Base-by-base conservation (phyloP, 2,329 filamentous ascomycete genomes). In the Scedosporium apiospermum region DNA sequence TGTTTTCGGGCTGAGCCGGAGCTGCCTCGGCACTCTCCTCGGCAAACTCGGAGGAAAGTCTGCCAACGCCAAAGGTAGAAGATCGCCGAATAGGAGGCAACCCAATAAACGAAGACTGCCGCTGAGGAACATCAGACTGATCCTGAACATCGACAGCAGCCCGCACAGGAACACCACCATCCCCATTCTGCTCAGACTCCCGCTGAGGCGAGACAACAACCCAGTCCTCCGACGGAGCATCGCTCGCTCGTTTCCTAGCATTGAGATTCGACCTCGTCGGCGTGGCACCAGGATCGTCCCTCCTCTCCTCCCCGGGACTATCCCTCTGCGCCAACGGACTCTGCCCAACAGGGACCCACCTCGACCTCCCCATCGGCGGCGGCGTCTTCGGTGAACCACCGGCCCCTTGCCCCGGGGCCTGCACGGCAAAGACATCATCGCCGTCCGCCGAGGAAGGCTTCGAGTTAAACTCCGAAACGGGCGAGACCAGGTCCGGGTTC, bases 21-120 rank as follows among this genome's bases (percentile, higher is more conserved):
- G 18, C 81, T 66, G 18, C n/a, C 10, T 44, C 18, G 34, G n/a
- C 16, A 30, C 21, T 9, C 6, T 23, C 18, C 16, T 34, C 26
- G 12, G 5, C n/a, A 23, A 21, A 12, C 14, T 58, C 27, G 3
- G 44, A 6, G 27, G 58, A n/a, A 34, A 49, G 23, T 60, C 23
- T 34, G 27, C 23, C 26, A 51, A 44, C 38, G 1, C 80, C 80
- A 70, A 87, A 83, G 3, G 81, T 82, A 16, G 84, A 86, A 14
- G 77, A 79, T 38, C 82, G 77, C 57, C 82, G 78, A 63, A 87
- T 85, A 1, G 82, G 82, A 3, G 85, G 84, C 44, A 88, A 71
- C 1, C 82, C 82, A 23, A 80, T 73, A 65, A 87, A 87, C 1
- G 82, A 84, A 1, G 79, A 75, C 10, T 77, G 73, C 38, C 79